phyloP scores from a whole-genome alignment of 257 asterid species.

The Linaria vulgaris region DNA sequence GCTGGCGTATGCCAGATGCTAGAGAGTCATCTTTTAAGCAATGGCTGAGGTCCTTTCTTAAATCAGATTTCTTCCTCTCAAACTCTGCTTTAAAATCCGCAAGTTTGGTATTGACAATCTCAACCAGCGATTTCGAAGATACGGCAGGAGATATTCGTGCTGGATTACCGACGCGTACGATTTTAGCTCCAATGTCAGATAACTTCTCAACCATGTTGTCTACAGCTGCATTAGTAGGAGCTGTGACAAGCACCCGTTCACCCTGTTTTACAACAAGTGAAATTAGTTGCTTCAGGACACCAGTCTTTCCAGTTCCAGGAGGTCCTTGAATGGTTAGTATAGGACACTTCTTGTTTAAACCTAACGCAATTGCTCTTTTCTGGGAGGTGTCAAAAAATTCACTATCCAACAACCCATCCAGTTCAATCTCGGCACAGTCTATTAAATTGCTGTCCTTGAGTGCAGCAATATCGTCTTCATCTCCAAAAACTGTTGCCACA shows the following conservation, averaged over 20 bases:
- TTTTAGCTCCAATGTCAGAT: slow-evolving; percentile 58
- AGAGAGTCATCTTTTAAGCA: slow-evolving; percentile 91
- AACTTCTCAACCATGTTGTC: slow-evolving; percentile 95
- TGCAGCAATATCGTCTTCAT: slow-evolving; percentile 64
- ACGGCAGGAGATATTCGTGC: slow-evolving; percentile 82
- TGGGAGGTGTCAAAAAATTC: slow-evolving; percentile 63
- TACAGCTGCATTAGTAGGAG: slow-evolving; percentile 98
- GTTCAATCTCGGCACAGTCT: slow-evolving; percentile 68
- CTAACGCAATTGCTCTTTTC: slow-evolving; percentile 78
- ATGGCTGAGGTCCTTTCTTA: slow-evolving; percentile 80
- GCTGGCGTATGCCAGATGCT: slow-evolving; percentile 98
- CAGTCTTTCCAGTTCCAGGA: slow-evolving; percentile 96
- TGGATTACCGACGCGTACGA: slow-evolving; percentile 93
- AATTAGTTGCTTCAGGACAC: slow-evolving; percentile 76
- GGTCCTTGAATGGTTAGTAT: slow-evolving; percentile 85
- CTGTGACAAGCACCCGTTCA: slow-evolving; percentile 94
- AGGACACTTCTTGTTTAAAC: slow-evolving; percentile 86
- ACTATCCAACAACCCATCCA: slow-evolving; percentile 45
- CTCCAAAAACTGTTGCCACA: slow-evolving; percentile 83
- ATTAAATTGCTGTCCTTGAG: slow-evolving; percentile 57
- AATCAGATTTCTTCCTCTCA: slow-evolving; percentile 84
- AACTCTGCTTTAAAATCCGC: slow-evolving; percentile 70
- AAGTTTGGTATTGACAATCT: slow-evolving; percentile 73
- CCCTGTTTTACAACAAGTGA: slow-evolving; percentile 74
- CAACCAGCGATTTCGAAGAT: slow-evolving; percentile 81